phyloP scores from a whole-genome alignment of 805 yeast species.

The Saccharomycopsis schoenii region DNA sequence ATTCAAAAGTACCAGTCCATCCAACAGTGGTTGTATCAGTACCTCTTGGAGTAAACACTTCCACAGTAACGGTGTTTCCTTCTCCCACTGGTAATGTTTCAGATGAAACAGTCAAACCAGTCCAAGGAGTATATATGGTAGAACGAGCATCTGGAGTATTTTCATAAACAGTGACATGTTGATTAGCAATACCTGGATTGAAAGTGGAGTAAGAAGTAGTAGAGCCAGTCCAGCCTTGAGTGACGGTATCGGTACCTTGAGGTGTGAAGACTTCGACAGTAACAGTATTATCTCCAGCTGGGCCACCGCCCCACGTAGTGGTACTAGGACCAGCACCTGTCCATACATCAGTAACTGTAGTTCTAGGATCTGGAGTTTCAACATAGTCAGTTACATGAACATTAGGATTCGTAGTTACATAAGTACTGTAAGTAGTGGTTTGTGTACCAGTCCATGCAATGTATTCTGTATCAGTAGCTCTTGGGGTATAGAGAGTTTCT shows the following conservation, averaged over 20 bases:
- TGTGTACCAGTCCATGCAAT: constrained; percentile 7
- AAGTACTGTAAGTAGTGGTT: not conserved
- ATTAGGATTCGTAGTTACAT: not conserved
- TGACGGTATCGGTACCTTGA: not conserved
- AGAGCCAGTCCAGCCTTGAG: constrained; percentile 4
- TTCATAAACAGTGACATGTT: not conserved
- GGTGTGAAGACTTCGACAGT: too few species aligned
- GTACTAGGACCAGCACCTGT: too few species aligned
- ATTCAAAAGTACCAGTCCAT: not conserved
- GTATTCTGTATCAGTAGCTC: constrained; percentile 5
- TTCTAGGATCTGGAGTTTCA: constrained; percentile 6
- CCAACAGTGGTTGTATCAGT: not conserved
- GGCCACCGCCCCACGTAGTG: too few species aligned
- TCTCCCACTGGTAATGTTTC: not conserved
- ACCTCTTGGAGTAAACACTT: not conserved
- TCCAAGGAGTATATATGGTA: not conserved
- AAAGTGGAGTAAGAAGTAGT: not conserved
- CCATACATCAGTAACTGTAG: not conserved
- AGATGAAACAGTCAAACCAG: not conserved
- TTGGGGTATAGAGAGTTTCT: constrained; percentile 2
- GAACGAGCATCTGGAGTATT: not conserved
- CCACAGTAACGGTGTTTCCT: not conserved
- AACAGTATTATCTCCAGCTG: too few species aligned
- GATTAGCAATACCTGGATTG: not conserved
- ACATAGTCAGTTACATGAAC: not conserved